Evolutionary conservation across 106 monocot species (phyloP).

Genomic region (Dioscorea zingiberensis): DNA sequence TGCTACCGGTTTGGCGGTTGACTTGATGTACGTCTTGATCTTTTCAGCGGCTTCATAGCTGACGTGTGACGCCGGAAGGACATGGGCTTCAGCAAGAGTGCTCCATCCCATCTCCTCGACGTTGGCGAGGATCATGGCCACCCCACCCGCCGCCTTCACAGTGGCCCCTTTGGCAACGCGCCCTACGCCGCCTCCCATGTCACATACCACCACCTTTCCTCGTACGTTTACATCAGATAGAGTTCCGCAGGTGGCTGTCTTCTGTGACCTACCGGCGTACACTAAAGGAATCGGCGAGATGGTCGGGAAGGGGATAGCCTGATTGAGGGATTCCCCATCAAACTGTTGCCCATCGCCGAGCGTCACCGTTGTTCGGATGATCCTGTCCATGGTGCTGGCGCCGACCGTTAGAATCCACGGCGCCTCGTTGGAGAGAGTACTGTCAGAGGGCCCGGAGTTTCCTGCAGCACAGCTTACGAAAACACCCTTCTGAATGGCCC

Average conservation of each 20-base stretch:
- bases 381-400: slow-evolving; percentile 31
- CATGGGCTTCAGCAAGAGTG: neutral
- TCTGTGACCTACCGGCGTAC: slow-evolving; percentile 11
- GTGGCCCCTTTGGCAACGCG: neutral
- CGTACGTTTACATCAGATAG: neutral
- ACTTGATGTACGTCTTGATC: neutral
- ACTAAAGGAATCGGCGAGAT: neutral
- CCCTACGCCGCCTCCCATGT: neutral
- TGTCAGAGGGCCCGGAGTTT: neutral
- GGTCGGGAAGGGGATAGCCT: slow-evolving; percentile 7
- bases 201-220: slow-evolving; percentile 9
- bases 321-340: slow-evolving; percentile 23
- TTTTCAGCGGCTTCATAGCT: neutral
- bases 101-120: neutral
- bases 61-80: neutral
- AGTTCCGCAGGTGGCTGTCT: no score
- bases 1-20: neutral
- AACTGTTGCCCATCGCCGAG: slow-evolving; percentile 13
- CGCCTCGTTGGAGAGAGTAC: neutral
- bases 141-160: slow-evolving; percentile 2
- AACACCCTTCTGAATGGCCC: slow-evolving; percentile 12
- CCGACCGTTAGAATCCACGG: slow-evolving; percentile 59
- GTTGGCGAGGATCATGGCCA: slow-evolving; percentile 4
- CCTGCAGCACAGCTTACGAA: slow-evolving; percentile 14
- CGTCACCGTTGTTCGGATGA: slow-evolving; percentile 15